Evolutionary conservation across 2,329 filamentous ascomycete species (phyloP), one percentile per base, ranked within the genome.

Genomic region (Trichoderma koningiopsis): DNA sequence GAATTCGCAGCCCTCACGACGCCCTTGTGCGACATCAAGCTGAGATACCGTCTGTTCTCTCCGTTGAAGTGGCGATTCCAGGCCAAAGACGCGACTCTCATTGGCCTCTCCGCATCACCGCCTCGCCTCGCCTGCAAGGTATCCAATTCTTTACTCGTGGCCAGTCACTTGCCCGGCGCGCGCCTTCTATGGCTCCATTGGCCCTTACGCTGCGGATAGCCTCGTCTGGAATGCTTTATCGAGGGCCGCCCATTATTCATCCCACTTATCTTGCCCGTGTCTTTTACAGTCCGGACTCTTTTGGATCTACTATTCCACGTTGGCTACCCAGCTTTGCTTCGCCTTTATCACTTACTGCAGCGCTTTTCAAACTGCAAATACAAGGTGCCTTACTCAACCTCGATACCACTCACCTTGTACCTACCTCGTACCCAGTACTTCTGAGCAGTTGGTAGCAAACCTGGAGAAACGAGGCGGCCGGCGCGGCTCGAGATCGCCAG

Each of bases 41-140:
- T 62, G 65, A 68, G 37, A 69, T 60, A 52, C 49, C 65, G 57
- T 61, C 68, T 70, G 55, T 53, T 56, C 37, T 52, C 37, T 49
- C 29, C 35, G 14, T 13, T 56, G 35, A 49, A 67, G 43, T 69
- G 69, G 37, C 70, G 24, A 71, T 70, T 68, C 67, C 35, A 69
- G 57, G 16, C 35, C 71, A 58, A 72, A 64, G 71, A 64, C 55
- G 52, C 43, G 33, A 5, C 52, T 66, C 62, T 68, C 60, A 72
- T 72, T 73, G 72, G 72, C 55, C 55, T 64, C 64, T 57, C 47
- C 56, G 43, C 71, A 69, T 73, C 71, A 68, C 71, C 70, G 72
- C 68, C 68, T 66, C 40, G 68, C 58, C 31, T 66, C 49, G 62
- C 47, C 31, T 22, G 19, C 10, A 4, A 14, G 24, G 62, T 19